phyloP scores from a whole-genome alignment of 1,284 basidiomycete species.

The Stygiomarasmius scandens region DNA sequence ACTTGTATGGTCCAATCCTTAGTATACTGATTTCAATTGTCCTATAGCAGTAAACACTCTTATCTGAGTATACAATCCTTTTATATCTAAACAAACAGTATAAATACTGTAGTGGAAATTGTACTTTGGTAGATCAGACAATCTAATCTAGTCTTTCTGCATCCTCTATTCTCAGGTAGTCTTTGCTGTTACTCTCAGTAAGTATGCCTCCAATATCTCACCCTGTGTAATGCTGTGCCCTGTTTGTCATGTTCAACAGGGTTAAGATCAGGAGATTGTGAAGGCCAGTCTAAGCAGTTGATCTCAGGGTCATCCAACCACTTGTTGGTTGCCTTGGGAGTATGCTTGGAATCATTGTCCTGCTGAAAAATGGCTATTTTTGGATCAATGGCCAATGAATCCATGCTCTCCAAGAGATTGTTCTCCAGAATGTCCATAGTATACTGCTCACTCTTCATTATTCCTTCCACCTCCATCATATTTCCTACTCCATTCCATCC shows the following conservation, averaged over 20 bases:
- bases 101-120: too few relatives aligned
- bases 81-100: too few relatives aligned
- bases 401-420: conserved; percentile 23
- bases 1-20: too few relatives aligned
- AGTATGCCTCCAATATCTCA: too few relatives aligned
- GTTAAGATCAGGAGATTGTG: conserved; percentile 38
- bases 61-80: too few relatives aligned
- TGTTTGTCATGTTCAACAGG: conserved; percentile 33
- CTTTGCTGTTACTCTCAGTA: too few relatives aligned
- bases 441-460: conserved; percentile 30
- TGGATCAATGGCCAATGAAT: conserved; percentile 12
- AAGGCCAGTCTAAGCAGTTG: conserved; percentile 29
- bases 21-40: too few relatives aligned
- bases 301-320: conserved; percentile 31
- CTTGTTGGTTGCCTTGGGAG: conserved; percentile 23
- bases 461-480: conserved; percentile 10
- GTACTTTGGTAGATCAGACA: too few relatives aligned
- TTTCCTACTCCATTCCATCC: conserved; percentile 28
- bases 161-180: too few relatives aligned
- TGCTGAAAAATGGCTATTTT: background rate
- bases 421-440: conserved; percentile 34
- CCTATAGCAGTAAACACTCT: too few relatives aligned
- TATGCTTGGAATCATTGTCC: conserved; percentile 25
- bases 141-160: too few relatives aligned
- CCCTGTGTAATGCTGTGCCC: too few relatives aligned